A percentile compares a stretch with the other conserved stretches of the same genome.
These are phyloP conservation scores for Paramecium caudatum DNA, from an alignment of 73 alveolate species.

Conservation along the genomic window DNA sequence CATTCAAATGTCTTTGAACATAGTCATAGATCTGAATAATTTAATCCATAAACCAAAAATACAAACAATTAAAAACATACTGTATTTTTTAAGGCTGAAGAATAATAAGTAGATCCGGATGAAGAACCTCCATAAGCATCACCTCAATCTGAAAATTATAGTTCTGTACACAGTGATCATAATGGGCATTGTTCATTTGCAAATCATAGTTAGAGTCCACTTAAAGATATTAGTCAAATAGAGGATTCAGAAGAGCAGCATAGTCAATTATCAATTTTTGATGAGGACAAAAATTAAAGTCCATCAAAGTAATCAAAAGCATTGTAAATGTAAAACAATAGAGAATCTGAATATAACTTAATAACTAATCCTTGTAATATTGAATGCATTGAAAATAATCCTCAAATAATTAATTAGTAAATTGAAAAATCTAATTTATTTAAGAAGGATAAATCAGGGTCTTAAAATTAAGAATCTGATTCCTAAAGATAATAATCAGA, in stretches of 20 bases:
- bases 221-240: slow-evolving; percentile 4
- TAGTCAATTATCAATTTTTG: slow-evolving; percentile 46
- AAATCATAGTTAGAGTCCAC: slow-evolving; percentile 15
- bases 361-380: neutral
- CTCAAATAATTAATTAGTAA: neutral
- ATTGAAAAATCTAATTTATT: neutral
- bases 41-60: neutral
- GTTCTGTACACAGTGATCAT: neutral
- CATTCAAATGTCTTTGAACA: neutral
- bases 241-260: slow-evolving; percentile 20
- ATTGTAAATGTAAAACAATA: neutral
- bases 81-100: neutral
- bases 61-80: slow-evolving; percentile 12
- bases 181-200: neutral
- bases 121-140: slow-evolving; percentile 49
- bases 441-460: neutral
- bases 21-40: neutral
- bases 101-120: slow-evolving; percentile 3
- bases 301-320: slow-evolving; percentile 5
- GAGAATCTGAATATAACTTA: neutral
- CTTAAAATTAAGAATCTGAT: neutral
- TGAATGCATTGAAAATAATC: neutral
- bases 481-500: neutral
- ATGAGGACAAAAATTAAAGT: neutral
- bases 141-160: slow-evolving; percentile 3